Percentiles rank a stretch among this genome's conserved stretches.
Conservation (phyloP, 2,329 filamentous ascomycete species). For the Trichophyton mentagrophytes region DNA sequence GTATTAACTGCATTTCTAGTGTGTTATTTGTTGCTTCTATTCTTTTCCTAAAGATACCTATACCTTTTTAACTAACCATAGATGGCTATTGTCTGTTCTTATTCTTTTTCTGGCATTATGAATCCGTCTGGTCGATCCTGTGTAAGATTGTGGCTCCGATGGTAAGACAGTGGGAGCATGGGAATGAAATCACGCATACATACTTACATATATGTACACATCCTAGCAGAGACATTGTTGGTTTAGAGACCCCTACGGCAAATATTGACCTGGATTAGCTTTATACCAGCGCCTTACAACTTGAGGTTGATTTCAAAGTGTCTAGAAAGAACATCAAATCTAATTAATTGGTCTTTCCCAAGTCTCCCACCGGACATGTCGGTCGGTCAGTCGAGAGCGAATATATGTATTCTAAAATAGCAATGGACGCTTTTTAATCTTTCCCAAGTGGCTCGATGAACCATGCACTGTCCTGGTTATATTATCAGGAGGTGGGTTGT, state of each 20-base stretch:
- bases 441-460: constrained; percentile 1
- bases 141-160: background rate
- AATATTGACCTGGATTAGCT: background rate
- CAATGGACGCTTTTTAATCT: background rate
- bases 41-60: background rate
- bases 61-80: background rate
- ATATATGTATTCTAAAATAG: background rate
- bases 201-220: background rate
- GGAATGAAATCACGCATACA: background rate
- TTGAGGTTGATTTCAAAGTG: background rate
- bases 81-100: background rate
- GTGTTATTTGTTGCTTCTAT: background rate
- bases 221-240: background rate
- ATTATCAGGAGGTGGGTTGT: background rate
- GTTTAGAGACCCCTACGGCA: background rate
- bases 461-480: background rate
- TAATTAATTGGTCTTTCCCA: background rate
- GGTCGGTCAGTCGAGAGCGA: background rate
- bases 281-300: background rate
- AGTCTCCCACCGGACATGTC: no score
- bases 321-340: background rate
- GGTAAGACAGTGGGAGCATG: background rate
- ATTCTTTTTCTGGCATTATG: background rate
- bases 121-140: background rate
- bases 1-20: background rate